Percentiles rank a stretch among this genome's conserved stretches.
Evolutionary conservation across 169 alveolate species (phyloP).

Genomic region (Eimeria sp.): DNA sequence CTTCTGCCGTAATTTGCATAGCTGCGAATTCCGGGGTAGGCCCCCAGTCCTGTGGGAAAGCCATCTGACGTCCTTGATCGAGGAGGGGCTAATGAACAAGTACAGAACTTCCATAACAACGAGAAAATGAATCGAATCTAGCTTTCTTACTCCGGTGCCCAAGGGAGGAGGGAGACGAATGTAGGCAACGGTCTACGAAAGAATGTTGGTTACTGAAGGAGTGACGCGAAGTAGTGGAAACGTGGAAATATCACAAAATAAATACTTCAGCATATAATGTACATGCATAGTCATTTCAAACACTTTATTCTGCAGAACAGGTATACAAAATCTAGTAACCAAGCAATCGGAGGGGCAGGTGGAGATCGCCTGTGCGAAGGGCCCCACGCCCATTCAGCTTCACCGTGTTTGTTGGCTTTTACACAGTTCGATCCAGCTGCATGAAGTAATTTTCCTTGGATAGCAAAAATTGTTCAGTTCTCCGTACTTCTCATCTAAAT

Average conservation of each 20-base stretch:
- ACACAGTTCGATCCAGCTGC: neutral
- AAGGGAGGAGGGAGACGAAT: neutral
- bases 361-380: neutral
- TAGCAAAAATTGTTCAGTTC: neutral
- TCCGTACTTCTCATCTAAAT: neutral
- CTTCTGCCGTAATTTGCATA: neutral
- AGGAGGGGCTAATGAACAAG: neutral
- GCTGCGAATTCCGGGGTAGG: conserved; percentile 6
- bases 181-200: neutral
- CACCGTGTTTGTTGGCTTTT: neutral
- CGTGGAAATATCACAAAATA: neutral
- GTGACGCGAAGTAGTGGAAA: neutral
- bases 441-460: neutral
- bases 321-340: neutral
- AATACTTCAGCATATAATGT: too few relatives aligned
- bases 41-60: conserved; percentile 57
- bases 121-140: neutral
- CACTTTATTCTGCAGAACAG: neutral
- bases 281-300: neutral
- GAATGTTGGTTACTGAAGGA: neutral
- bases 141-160: neutral
- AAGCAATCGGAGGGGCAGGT: neutral
- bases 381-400: conserved; percentile 38
- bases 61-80: neutral
- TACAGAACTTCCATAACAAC: neutral